Evolutionary conservation across 768 basidiomycete species (phyloP).

Genomic region (Tulasnella sp.): DNA sequence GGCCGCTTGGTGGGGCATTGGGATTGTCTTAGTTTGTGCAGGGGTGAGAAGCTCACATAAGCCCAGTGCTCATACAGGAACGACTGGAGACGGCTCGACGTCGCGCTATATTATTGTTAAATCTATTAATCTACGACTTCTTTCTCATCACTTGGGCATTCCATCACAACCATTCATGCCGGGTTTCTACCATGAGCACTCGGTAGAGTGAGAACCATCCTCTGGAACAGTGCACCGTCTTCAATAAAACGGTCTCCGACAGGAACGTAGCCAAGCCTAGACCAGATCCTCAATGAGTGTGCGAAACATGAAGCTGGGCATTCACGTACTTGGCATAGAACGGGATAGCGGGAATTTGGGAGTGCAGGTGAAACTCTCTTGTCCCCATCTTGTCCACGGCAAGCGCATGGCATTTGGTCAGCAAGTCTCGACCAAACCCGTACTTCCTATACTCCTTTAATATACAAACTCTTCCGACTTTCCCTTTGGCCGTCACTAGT

Average conservation of each 20-base stretch:
- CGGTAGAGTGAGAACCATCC: constrained; percentile 56
- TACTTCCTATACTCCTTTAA: constrained; percentile 65
- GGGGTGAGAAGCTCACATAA: not conserved
- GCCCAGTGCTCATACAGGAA: too few species aligned
- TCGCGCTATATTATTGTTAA: too few species aligned
- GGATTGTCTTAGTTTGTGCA: not conserved
- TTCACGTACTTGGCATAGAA: constrained; percentile 76
- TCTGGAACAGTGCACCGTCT: constrained; percentile 85
- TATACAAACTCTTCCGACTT: constrained; percentile 57
- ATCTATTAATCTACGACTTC: too few species aligned
- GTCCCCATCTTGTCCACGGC: not conserved
- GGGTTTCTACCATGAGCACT: not conserved
- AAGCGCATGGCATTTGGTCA: constrained; percentile 43
- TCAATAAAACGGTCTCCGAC: constrained; percentile 73
- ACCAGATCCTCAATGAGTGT: constrained; percentile 22
- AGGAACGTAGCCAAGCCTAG: constrained; percentile 34
- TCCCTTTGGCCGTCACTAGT: constrained; percentile 58
- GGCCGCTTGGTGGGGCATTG: not conserved
- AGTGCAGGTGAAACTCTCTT: constrained; percentile 60
- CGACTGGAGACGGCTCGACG: too few species aligned
- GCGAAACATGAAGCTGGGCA: constrained; percentile 12
- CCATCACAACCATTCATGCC: too few species aligned
- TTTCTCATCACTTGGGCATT: too few species aligned
- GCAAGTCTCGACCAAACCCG: constrained; percentile 69
- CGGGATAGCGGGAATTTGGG: constrained; percentile 68